Conservation (phyloP, 352 stramenopile genomes). For the Phytophthora citrophthora region DNA sequence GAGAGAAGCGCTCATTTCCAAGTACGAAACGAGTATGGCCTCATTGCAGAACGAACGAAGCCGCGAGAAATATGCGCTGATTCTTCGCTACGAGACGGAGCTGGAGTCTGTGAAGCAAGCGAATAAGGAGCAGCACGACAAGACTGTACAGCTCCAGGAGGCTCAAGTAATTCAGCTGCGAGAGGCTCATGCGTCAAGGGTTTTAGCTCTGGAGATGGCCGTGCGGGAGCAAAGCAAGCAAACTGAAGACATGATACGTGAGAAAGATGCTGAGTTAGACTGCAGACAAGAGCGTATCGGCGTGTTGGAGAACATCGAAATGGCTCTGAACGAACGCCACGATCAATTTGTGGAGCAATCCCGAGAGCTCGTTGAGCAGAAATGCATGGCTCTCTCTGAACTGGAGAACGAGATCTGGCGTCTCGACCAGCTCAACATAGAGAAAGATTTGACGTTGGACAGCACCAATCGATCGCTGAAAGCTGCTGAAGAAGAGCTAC, state of each 20-base stretch:
- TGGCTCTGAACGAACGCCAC: slow-evolving; percentile 22
- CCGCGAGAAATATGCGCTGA: slow-evolving; percentile 25
- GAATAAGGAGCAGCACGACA: slow-evolving; percentile 49
- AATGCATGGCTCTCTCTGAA: slow-evolving; percentile 51
- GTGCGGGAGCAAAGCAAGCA: slow-evolving; percentile 52
- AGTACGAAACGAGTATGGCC: slow-evolving; percentile 31
- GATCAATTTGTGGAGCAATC: slow-evolving; percentile 20
- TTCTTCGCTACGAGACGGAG: slow-evolving; percentile 59
- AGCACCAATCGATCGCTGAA: slow-evolving; percentile 34
- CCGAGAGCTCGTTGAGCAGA: slow-evolving; percentile 33
- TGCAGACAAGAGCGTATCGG: slow-evolving; percentile 22
- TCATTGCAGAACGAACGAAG: slow-evolving; percentile 29
- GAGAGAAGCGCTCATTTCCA: slow-evolving; percentile 27
- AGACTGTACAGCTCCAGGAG: slow-evolving; percentile 33
- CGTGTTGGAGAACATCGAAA: slow-evolving; percentile 29
- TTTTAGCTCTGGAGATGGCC: slow-evolving; percentile 51
- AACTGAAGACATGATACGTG: slow-evolving; percentile 24
- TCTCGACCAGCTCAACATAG: slow-evolving; percentile 29
- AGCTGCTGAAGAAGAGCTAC: slow-evolving; percentile 43
- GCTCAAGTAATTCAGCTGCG: slow-evolving; percentile 43
- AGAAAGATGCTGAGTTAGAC: slow-evolving; percentile 34
- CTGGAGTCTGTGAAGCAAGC: slow-evolving; percentile 44
- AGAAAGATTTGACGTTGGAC: slow-evolving; percentile 33
- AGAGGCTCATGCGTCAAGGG: slow-evolving; percentile 45
- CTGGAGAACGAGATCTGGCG: slow-evolving; percentile 33